These are phyloP conservation scores for Exophiala alcalophila DNA, from an alignment of 2,329 filamentous ascomycete genomes.

Conservation along the genomic window DNA sequence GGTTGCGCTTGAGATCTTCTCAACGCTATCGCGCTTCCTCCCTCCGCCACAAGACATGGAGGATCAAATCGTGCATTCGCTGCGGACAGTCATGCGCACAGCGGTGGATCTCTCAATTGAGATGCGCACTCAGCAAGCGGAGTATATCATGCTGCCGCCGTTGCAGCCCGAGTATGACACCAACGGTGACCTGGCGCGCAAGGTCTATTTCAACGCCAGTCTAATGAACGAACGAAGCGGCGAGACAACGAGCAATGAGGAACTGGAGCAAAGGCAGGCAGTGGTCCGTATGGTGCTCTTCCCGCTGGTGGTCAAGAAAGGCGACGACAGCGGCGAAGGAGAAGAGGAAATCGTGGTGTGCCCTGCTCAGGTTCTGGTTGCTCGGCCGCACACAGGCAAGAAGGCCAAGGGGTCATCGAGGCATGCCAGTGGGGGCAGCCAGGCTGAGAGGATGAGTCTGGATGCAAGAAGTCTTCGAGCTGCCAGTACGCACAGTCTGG, in stretches of 20 bases:
- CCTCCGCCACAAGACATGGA: conserved; percentile 81
- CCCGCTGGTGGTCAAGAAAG: conserved; percentile 93
- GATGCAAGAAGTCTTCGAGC: conserved; percentile 46
- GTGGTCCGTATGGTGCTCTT: conserved; percentile 91
- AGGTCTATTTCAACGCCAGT: conserved; percentile 85
- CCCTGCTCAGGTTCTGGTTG: conserved; percentile 88
- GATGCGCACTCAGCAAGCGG: conserved; percentile 94
- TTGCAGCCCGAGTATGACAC: conserved; percentile 92
- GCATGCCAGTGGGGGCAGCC: conserved; percentile 40
- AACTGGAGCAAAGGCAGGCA: conserved; percentile 71
- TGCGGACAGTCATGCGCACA: conserved; percentile 81
- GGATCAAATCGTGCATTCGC: conserved; percentile 74
- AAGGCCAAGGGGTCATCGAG: conserved; percentile 39
- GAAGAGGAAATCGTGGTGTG: conserved; percentile 95
- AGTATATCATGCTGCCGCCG: conserved; percentile 98
- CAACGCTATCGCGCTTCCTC: conserved; percentile 77
- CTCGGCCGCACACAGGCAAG: conserved; percentile 46
- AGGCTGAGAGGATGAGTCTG: conserved; percentile 39
- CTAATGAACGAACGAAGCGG: conserved; percentile 92
- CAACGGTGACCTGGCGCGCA: conserved; percentile 82
- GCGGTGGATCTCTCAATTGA: conserved; percentile 90
- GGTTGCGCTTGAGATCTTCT: conserved; percentile 87
- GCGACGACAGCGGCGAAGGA: conserved; percentile 79
- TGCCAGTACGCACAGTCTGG: conserved; percentile 41
- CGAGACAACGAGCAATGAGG: conserved; percentile 68